A percentile compares a stretch with the other conserved stretches of the same genome.
These are phyloP conservation scores for Logfia minima DNA, from an alignment of 129 eudicot species.

Conservation along the genomic window DNA sequence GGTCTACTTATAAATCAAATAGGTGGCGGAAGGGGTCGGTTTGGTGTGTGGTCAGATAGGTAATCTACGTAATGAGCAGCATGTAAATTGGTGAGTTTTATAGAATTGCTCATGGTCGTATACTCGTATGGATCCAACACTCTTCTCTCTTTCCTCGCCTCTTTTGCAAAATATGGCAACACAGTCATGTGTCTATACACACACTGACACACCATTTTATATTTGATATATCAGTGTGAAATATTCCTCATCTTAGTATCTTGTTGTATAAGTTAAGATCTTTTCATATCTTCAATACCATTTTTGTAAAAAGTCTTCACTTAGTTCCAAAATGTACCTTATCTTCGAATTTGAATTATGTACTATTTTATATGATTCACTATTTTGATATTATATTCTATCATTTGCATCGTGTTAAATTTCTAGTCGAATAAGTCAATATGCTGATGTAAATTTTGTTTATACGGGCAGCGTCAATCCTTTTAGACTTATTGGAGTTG, in stretches of 20 bases:
- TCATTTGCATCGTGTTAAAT: background rate
- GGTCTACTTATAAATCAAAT: background rate
- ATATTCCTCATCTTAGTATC: background rate
- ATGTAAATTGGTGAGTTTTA: background rate
- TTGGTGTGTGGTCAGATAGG: background rate
- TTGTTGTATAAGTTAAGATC: background rate
- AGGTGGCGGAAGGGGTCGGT: background rate
- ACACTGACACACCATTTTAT: background rate
- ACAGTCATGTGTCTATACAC: background rate
- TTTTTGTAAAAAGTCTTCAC: background rate
- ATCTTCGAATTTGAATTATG: background rate
- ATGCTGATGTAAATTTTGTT: constrained; percentile 14
- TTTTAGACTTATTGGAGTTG: constrained; percentile 95
- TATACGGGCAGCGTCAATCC: constrained; percentile 76
- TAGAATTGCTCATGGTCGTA: background rate
- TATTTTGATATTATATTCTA: background rate
- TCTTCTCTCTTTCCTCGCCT: background rate
- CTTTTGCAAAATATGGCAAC: background rate
- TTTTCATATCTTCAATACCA: background rate
- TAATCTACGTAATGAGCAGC: background rate
- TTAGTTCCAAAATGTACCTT: background rate
- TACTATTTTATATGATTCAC: background rate
- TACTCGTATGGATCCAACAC: background rate
- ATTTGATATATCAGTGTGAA: background rate
- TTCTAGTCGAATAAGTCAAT: background rate